Evolutionary conservation across 345 rosid species (phyloP).

Genomic region (Gynandropsis gynandra): DNA sequence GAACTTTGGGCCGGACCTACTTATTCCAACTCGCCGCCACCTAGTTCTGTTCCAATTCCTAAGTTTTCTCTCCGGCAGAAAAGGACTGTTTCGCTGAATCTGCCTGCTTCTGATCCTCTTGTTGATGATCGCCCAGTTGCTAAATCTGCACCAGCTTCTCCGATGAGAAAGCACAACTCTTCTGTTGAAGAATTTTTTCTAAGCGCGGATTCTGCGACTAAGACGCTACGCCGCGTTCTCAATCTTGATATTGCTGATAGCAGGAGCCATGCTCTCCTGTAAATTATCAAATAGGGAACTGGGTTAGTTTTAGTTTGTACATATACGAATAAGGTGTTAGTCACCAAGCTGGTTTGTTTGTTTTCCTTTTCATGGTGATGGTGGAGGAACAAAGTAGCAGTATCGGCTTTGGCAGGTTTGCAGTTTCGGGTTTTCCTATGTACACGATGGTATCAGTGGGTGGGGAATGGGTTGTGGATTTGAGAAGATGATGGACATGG

Average conservation of each 20-base stretch:
- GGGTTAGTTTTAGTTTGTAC: constrained; percentile 47
- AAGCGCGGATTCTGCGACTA: constrained; percentile 70
- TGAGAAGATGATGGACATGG: constrained; percentile 13
- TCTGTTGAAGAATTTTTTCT: constrained; percentile 38
- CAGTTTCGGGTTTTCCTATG: constrained; percentile 23
- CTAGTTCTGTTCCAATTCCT: constrained; percentile 88
- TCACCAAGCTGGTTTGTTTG: constrained; percentile 28
- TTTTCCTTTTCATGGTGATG: constrained; percentile 28
- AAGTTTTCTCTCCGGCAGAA: constrained; percentile 65
- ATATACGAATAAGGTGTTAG: constrained; percentile 44
- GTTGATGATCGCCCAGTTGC: constrained; percentile 40
- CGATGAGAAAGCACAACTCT: constrained; percentile 42
- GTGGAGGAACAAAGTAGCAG: constrained; percentile 25
- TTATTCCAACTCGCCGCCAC: constrained; percentile 91
- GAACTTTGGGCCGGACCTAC: constrained; percentile 99
- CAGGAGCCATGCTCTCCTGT: constrained; percentile 14
- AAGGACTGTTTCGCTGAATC: constrained; percentile 53
- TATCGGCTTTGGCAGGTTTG: constrained; percentile 26
- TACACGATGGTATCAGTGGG: neutral
- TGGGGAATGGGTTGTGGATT: constrained; percentile 15
- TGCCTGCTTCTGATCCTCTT: constrained; percentile 35
- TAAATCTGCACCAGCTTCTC: constrained; percentile 89
- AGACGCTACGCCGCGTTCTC: constrained; percentile 87
- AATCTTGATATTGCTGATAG: constrained; percentile 59
- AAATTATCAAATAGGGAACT: constrained; percentile 18